These are phyloP conservation scores for Pseudomonodictys pantanalensis DNA, from an alignment of 495 filamentous ascomycete genomes.

Conservation along the genomic window DNA sequence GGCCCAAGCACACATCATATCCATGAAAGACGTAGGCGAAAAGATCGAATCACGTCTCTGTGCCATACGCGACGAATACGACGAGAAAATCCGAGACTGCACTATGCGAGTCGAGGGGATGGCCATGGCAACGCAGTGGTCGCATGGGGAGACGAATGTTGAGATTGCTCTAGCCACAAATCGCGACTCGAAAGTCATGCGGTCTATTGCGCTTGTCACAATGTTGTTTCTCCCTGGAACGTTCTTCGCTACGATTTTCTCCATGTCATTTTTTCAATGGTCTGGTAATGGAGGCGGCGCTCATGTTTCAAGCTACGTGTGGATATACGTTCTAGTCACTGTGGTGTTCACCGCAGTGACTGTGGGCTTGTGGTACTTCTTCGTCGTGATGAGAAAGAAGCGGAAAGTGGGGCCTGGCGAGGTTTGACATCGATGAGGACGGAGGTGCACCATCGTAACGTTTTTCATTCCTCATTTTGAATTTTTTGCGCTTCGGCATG, in stretches of 20 bases:
- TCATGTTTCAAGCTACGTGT: background rate
- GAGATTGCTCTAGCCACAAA: slow-evolving; percentile 14
- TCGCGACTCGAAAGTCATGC: slow-evolving; percentile 6
- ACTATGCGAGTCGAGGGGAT: slow-evolving; percentile 43
- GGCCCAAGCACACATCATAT: background rate
- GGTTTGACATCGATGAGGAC: no score
- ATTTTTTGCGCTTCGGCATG: no score
- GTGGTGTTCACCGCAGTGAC: background rate
- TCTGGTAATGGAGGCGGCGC: background rate
- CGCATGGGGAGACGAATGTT: slow-evolving; percentile 10
- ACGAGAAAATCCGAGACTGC: slow-evolving; percentile 43
- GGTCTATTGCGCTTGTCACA: slow-evolving; percentile 12
- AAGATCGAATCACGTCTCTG: slow-evolving; percentile 29
- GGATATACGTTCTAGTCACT: slow-evolving; percentile 3
- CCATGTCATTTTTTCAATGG: slow-evolving; percentile 9
- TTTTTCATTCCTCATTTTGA: no score
- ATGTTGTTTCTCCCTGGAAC: slow-evolving; percentile 14
- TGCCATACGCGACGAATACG: slow-evolving; percentile 37
- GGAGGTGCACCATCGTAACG: no score
- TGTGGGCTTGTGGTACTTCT: background rate
- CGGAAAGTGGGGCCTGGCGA: background rate
- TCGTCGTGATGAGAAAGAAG: background rate
- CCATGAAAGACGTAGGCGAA: slow-evolving; percentile 11
- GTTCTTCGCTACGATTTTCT: slow-evolving; percentile 9
- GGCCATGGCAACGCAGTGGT: slow-evolving; percentile 42